phyloP scores from a whole-genome alignment of 2,329 filamentous ascomycete species.

The Alternaria sp. region DNA sequence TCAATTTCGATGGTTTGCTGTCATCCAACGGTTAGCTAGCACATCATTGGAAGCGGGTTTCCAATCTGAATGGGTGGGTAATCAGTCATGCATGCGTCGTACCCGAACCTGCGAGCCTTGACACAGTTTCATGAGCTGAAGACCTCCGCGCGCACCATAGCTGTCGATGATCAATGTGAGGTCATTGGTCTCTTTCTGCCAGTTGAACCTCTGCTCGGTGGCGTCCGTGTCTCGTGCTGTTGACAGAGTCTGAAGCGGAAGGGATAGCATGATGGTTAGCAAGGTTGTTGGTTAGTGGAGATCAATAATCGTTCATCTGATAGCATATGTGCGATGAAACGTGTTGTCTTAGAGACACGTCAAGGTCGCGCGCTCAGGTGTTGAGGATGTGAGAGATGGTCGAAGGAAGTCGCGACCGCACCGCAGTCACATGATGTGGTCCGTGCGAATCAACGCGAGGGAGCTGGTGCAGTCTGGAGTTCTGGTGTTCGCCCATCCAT shows the following conservation, averaged over 20 bases:
- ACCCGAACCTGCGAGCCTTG: constrained; percentile 53
- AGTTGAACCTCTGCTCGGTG: constrained; percentile 39
- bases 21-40: constrained; percentile 12
- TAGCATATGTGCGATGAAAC: background rate
- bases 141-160: constrained; percentile 30
- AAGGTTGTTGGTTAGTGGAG: background rate
- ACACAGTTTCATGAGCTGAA: constrained; percentile 48
- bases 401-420: constrained; percentile 21
- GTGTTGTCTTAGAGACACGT: background rate
- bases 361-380: background rate
- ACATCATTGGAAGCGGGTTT: background rate
- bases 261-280: constrained; percentile 35
- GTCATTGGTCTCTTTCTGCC: constrained; percentile 42
- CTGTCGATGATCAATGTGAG: constrained; percentile 44
- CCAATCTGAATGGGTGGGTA: background rate
- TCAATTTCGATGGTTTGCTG: constrained; percentile 35
- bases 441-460: constrained; percentile 23
- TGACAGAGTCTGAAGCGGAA: constrained; percentile 42
- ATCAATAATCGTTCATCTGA: background rate
- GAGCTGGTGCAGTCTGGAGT: constrained; percentile 31
- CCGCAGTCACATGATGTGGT: constrained; percentile 25
- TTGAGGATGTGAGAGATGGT: background rate
- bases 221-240: constrained; percentile 39
- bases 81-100: constrained; percentile 26
- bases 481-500: constrained; percentile 40